Percentiles rank a stretch among this genome's conserved stretches.
Conservation (phyloP, 345 rosid species). For the Eutrema yunnanense region DNA sequence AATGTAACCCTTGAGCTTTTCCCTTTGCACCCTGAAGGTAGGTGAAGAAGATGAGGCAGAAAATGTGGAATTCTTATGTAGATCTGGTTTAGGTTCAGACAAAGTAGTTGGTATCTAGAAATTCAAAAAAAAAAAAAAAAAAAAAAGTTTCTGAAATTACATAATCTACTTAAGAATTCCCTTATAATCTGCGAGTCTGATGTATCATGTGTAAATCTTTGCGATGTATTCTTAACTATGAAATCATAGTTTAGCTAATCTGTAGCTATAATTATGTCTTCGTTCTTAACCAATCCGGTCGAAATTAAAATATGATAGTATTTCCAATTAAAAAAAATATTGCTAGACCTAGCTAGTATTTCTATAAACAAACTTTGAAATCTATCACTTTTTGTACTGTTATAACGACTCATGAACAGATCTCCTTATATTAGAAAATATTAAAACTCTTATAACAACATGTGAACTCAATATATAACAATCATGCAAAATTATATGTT, state of each 20-base stretch:
- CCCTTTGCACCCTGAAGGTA: constrained; percentile 94
- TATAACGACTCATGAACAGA: constrained; percentile 1
- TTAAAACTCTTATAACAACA: not conserved
- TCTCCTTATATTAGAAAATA: not conserved
- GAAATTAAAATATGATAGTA: not conserved
- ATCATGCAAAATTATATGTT: not conserved
- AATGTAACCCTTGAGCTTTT: constrained; percentile 89
- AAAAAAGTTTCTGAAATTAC: not conserved
- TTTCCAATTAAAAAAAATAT: not conserved
- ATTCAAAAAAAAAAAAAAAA: not conserved
- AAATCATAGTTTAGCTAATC: not conserved
- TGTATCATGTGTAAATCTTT: constrained; percentile 9
- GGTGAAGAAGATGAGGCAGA: constrained; percentile 30
- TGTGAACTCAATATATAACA: not conserved
- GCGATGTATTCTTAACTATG: not conserved
- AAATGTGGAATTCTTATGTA: constrained; percentile 27
- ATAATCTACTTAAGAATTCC: constrained; percentile 32
- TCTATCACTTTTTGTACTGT: not conserved
- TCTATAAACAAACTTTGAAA: not conserved
- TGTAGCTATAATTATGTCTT: not conserved
- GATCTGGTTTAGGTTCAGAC: constrained; percentile 22
- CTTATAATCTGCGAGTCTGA: constrained; percentile 11
- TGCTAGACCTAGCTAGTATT: not conserved
- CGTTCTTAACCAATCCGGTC: not conserved
- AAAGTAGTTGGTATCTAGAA: constrained; percentile 12